phyloP scores from a whole-genome alignment of 192 early-diverging fungal genomes.

The Rhizophlyctis rosea region DNA sequence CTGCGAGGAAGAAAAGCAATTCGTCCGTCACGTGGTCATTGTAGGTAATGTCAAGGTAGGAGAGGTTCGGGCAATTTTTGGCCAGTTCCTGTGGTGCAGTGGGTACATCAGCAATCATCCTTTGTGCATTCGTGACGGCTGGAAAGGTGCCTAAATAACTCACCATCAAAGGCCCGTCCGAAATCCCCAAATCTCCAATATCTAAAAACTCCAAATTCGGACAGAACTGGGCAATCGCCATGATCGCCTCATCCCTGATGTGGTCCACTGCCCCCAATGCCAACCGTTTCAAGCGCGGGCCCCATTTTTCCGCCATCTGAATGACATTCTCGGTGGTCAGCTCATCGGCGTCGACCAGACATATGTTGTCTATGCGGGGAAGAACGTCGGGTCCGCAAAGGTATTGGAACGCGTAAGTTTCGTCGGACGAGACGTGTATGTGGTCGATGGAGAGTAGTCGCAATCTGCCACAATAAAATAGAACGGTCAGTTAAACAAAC shows the following conservation, averaged over 20 bases:
- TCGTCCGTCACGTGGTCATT: conserved; percentile 4
- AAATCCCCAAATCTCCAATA: conserved; percentile 1
- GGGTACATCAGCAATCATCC: too few species aligned
- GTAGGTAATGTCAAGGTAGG: conserved; percentile 4
- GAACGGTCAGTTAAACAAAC: too few species aligned
- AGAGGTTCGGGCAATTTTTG: background rate
- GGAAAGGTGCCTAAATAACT: too few species aligned
- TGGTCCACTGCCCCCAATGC: conserved; percentile 1
- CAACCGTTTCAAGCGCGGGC: background rate
- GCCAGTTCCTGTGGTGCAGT: conserved; percentile 2
- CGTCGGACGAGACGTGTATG: background rate
- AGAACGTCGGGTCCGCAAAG: background rate
- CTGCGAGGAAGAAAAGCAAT: background rate
- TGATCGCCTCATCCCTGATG: background rate
- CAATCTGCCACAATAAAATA: background rate
- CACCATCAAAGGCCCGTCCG: conserved; percentile 4
- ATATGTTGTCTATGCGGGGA: background rate
- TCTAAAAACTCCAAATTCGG: conserved; percentile 5
- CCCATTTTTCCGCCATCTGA: background rate
- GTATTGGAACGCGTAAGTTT: background rate
- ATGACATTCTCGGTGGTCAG: background rate
- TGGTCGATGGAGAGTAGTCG: background rate
- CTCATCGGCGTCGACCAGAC: background rate
- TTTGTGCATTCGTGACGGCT: too few species aligned
- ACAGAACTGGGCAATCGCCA: background rate